These are phyloP conservation scores for Pseudogymnoascus sp. DNA, from an alignment of 2,329 filamentous ascomycete genomes.

Conservation along the genomic window DNA sequence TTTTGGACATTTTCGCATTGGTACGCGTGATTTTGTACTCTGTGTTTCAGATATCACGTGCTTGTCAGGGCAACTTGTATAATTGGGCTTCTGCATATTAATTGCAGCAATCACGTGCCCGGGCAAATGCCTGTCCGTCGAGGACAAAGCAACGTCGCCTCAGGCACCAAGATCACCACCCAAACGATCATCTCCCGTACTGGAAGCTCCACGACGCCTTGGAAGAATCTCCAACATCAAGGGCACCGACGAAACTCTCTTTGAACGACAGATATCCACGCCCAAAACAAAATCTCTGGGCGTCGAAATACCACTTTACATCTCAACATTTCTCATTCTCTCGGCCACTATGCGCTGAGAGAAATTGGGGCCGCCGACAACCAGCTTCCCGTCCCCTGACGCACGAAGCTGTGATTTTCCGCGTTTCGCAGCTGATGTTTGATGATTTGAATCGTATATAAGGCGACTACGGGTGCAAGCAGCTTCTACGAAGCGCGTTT, in stretches of 20 bases:
- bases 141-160: background rate
- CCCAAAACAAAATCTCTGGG: background rate
- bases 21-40: background rate
- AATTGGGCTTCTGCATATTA: background rate
- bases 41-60: background rate
- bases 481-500: background rate
- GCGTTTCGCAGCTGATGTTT: background rate
- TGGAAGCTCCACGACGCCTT: constrained; percentile 4
- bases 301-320: background rate
- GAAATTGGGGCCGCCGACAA: background rate
- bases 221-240: background rate
- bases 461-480: background rate
- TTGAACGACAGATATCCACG: background rate
- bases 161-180: background rate
- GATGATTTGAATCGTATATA: background rate
- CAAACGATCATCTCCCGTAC: constrained; percentile 5
- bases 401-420: background rate
- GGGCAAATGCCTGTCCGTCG: background rate
- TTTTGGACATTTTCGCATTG: background rate
- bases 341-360: constrained; percentile 5
- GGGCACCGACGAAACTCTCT: background rate
- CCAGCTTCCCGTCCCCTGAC: constrained; percentile 2
- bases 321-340: background rate
- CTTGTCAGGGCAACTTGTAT: background rate
- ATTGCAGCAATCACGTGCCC: background rate